Conservation (phyloP, 2,329 filamentous ascomycete genomes). For the Alternaria sp. region DNA sequence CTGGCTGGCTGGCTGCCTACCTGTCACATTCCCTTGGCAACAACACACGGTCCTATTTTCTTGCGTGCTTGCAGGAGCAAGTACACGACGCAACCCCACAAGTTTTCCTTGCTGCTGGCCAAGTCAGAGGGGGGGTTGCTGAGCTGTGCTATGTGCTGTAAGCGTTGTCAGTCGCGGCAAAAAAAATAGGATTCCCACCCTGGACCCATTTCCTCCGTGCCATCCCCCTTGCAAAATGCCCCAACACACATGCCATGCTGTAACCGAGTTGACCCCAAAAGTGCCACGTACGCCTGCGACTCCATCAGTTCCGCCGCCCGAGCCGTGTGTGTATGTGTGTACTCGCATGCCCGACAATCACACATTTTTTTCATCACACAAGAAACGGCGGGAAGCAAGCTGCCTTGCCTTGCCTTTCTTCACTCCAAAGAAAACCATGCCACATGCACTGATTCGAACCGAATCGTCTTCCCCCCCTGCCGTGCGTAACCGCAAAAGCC, state of each 20-base stretch:
- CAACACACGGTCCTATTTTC: background rate
- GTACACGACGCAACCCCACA: slow-evolving; percentile 8
- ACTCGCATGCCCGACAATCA: background rate
- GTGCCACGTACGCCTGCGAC: slow-evolving; percentile 13
- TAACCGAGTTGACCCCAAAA: slow-evolving; percentile 9
- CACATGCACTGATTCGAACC: background rate
- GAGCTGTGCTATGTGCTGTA: background rate
- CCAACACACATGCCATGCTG: slow-evolving; percentile 5
- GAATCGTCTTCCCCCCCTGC: background rate
- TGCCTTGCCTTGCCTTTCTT: background rate
- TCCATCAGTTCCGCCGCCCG: slow-evolving; percentile 13
- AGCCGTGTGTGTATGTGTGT: slow-evolving; percentile 10
- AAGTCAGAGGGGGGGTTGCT: background rate
- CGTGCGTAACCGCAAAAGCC: background rate
- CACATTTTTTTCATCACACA: background rate
- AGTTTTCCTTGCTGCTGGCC: background rate
- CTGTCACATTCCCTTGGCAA: background rate
- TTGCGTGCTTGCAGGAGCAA: slow-evolving; percentile 1
- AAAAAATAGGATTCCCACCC: slow-evolving; percentile 10
- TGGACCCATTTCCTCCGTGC: slow-evolving; percentile 23
- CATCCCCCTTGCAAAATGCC: slow-evolving; percentile 9
- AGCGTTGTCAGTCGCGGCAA: slow-evolving; percentile 7
- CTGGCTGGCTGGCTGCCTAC: background rate
- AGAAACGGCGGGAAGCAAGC: background rate
- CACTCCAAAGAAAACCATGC: background rate